Conservation (phyloP, 2,329 filamentous ascomycete genomes). For the Neopestalotiopsis clavispora region DNA sequence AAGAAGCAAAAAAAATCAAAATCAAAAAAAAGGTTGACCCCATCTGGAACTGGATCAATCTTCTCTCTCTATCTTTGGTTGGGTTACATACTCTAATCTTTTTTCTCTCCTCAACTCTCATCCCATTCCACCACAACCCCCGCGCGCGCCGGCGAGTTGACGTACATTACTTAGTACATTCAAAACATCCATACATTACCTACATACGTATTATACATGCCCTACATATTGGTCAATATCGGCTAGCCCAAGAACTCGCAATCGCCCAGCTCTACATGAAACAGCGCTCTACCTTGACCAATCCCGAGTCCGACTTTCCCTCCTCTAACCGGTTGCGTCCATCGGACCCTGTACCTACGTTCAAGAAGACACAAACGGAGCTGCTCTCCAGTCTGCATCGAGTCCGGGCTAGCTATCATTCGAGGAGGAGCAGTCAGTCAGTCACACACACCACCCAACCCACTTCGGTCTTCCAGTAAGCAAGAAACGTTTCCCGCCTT, state of each 20-base stretch:
- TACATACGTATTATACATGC: slow-evolving; percentile 3
- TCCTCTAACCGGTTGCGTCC: slow-evolving; percentile 14
- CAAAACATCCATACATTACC: background rate
- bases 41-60: background rate
- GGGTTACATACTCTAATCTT: background rate
- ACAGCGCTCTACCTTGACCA: slow-evolving; percentile 7
- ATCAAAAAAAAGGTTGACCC: background rate
- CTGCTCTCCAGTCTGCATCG: slow-evolving; percentile 9
- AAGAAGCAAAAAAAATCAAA: background rate
- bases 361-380: background rate
- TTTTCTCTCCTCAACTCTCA: background rate
- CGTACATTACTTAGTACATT: background rate
- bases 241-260: slow-evolving; percentile 12
- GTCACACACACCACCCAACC: background rate
- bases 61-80: background rate
- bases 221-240: background rate
- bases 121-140: background rate
- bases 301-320: slow-evolving; percentile 4
- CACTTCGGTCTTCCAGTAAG: slow-evolving; percentile 11
- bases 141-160: background rate
- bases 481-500: slow-evolving; percentile 15
- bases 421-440: background rate
- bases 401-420: background rate
- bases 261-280: slow-evolving; percentile 19
- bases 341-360: slow-evolving; percentile 7